Base-by-base conservation (phyloP, 176 grass and related monocot species). In the Zoysia pacifica region DNA sequence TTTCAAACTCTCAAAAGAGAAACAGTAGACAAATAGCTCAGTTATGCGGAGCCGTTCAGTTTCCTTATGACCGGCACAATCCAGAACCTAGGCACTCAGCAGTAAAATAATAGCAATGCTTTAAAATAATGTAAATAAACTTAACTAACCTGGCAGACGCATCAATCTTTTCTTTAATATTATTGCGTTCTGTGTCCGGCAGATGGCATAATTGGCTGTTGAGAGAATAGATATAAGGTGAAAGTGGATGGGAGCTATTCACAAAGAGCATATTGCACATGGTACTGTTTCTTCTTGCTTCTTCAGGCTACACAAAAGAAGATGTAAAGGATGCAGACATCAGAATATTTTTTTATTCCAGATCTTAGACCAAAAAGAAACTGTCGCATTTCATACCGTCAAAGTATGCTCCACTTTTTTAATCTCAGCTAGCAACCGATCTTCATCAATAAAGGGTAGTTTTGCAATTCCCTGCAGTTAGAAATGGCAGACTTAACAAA, bases 241-340 rank as follows among this genome's bases (percentile, higher is more conserved):
- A 93, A 68, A 99, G 85, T 15, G 96, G 86, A 68, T 99, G 96
- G 18, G 92, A 95, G 16, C 85, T 90, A 87, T 95, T 93, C 76
- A 99, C 84, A 44, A 99, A 99, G 86, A 99, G 96, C 92, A 95
- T 99, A 78, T 99, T 89, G 59, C 71, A 90, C 88, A 99, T 89
- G 55, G 87, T 55, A 78, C 93, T 99, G 79, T 99, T 99, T 85
- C 96, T 88, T 59, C 90, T 94, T 83, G 76, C 90, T 95, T 99
- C 96, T 73, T 99, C 96, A 69, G 83, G 90, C 96, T 99, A 81
- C 61, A 81, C 59, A 78, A 36, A 81, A 54, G 64, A 78, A 16
- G 39, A 78, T 8, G 40, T 73, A 55, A 92, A 48, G 18, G 70
- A 88, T 73, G 38, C 45, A 78, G 43, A 78, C 47, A 5, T 81